These are phyloP conservation scores for Acanthochlamys bracteata DNA, from an alignment of 106 monocot genomes.

Conservation along the genomic window DNA sequence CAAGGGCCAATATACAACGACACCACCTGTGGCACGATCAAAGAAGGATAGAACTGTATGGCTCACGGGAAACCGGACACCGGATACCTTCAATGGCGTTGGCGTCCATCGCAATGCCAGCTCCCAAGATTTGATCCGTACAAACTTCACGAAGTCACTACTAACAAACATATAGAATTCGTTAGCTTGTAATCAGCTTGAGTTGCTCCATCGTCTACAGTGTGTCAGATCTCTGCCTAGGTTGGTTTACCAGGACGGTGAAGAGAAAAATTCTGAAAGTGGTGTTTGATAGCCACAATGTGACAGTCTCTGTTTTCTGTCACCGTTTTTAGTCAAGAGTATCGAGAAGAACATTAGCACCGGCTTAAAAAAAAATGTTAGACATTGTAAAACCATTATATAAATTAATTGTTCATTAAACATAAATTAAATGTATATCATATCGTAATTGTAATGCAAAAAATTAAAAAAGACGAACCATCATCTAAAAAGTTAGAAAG, in stretches of 20 bases:
- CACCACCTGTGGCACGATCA: constrained; percentile 61
- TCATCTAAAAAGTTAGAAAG: too few relatives aligned
- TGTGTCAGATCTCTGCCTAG: constrained; percentile 24
- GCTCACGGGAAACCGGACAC: constrained; percentile 77
- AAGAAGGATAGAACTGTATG: constrained; percentile 78
- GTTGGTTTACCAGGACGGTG: constrained; percentile 38
- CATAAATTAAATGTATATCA: too few relatives aligned
- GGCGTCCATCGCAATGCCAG: constrained; percentile 26
- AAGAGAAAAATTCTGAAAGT: constrained; percentile 58
- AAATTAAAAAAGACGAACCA: too few relatives aligned
- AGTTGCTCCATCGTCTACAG: constrained; percentile 81
- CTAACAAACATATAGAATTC: constrained; percentile 60
- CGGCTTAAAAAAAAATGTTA: constrained; percentile 54
- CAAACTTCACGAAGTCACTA: constrained; percentile 38
- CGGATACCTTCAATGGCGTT: constrained; percentile 63
- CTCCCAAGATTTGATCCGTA: constrained; percentile 46
- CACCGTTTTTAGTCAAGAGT: constrained; percentile 74
- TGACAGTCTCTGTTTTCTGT: constrained; percentile 79
- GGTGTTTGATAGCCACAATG: constrained; percentile 52
- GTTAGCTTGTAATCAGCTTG: constrained; percentile 69
- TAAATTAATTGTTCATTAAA: too few relatives aligned
- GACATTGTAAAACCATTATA: too few relatives aligned
- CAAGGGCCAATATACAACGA: constrained; percentile 44
- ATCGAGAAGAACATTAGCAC: constrained; percentile 42
- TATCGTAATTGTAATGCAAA: too few relatives aligned